A percentile compares a stretch with the other conserved stretches of the same genome.
Evolutionary conservation across 2,329 filamentous ascomycete genomes (phyloP).

Genomic region (Calonectria ilicicola): DNA sequence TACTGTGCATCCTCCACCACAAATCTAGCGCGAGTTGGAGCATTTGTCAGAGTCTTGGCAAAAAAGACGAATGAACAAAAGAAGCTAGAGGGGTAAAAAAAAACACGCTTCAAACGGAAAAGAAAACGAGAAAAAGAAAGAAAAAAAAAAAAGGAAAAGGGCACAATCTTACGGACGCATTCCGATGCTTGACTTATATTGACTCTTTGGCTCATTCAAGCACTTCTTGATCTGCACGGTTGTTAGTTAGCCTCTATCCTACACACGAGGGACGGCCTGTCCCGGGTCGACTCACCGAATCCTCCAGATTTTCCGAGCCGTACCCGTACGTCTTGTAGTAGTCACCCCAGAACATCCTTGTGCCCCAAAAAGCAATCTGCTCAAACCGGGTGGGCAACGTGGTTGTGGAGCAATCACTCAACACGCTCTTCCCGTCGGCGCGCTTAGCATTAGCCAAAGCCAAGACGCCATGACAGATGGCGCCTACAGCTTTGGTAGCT

Average conservation of each 20-base stretch:
- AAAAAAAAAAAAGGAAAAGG: neutral
- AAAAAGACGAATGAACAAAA: neutral
- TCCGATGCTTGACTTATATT: conserved; percentile 58
- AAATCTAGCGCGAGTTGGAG: conserved; percentile 49
- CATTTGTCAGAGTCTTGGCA: neutral
- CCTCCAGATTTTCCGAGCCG: conserved; percentile 61
- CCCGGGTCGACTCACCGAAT: conserved; percentile 50
- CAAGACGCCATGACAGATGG: conserved; percentile 67
- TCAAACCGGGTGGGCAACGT: conserved; percentile 63
- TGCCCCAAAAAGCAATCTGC: conserved; percentile 61
- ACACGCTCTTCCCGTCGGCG: conserved; percentile 56
- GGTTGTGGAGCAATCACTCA: conserved; percentile 61
- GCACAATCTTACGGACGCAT: conserved; percentile 53
- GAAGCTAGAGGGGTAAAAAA: no score
- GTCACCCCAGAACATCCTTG: conserved; percentile 61
- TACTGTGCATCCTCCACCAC: conserved; percentile 61
- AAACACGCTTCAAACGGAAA: neutral
- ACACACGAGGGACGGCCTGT: neutral
- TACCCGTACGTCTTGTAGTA: conserved; percentile 69
- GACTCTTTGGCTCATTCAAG: conserved; percentile 32
- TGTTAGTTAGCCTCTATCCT: neutral
- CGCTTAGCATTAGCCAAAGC: conserved; percentile 57
- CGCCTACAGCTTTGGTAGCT: conserved; percentile 56
- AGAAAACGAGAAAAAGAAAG: neutral
- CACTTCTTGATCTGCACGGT: conserved; percentile 12